Percentiles rank a stretch among this genome's conserved stretches.
Evolutionary conservation across 1,139 yeast species (phyloP).

Genomic region (Spencermartinsiella ligniputridi): DNA sequence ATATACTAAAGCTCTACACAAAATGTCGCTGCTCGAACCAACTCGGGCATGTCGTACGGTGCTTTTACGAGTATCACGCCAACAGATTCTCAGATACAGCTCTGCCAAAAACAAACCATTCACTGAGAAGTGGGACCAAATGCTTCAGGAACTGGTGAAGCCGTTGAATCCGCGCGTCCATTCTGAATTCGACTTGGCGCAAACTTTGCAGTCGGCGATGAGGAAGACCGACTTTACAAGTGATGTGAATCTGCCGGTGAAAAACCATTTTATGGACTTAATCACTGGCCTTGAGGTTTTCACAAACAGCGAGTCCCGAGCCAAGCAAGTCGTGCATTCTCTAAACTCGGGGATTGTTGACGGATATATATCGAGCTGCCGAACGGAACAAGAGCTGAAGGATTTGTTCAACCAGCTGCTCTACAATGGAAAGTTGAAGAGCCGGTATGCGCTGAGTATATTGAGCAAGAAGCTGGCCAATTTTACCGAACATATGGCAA

Average conservation of each 20-base stretch:
- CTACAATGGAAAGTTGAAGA: constrained; percentile 23
- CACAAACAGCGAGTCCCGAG: constrained; percentile 6
- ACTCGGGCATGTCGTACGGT: too few relatives aligned
- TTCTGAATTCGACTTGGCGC: background rate
- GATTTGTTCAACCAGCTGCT: constrained; percentile 22
- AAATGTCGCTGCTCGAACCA: too few relatives aligned
- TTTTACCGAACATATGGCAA: constrained; percentile 21
- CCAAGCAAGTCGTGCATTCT: constrained; percentile 5
- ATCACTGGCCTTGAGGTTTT: constrained; percentile 25
- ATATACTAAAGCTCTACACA: too few relatives aligned
- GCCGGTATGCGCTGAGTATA: constrained; percentile 19
- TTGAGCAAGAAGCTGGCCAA: constrained; percentile 17
- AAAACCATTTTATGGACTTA: constrained; percentile 27
- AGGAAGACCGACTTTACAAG: too few relatives aligned
- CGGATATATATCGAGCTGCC: constrained; percentile 10
- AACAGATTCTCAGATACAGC: too few relatives aligned
- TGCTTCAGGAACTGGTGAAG: too few relatives aligned
- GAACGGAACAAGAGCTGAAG: constrained; percentile 15
- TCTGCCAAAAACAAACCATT: too few relatives aligned
- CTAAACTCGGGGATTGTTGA: constrained; percentile 7
- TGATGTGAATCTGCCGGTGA: too few relatives aligned
- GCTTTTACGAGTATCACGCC: too few relatives aligned
- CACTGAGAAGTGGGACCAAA: too few relatives aligned
- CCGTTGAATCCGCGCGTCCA: background rate
- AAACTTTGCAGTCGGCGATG: background rate